Conservation (phyloP, 1,139 yeast species). For the Candida neerlandica region DNA sequence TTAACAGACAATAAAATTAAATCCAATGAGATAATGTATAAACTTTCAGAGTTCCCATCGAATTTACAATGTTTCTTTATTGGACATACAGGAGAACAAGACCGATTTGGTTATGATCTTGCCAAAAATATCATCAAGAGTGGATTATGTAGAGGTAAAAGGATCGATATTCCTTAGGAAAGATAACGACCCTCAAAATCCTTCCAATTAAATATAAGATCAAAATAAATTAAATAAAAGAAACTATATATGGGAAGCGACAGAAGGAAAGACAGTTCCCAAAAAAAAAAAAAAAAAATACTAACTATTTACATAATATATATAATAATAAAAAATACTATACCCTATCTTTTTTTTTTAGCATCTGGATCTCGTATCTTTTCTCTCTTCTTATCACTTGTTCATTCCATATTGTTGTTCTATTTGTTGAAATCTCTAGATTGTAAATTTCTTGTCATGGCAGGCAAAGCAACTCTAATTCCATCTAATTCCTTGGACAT, state of each 20-base stretch:
- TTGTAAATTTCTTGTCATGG: conserved; percentile 94
- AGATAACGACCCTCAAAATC: too few species aligned
- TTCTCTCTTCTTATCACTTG: neutral
- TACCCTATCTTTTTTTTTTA: neutral
- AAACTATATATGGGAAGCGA: neutral
- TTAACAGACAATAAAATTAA: conserved; percentile 21
- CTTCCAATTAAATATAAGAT: neutral
- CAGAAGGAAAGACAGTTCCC: neutral
- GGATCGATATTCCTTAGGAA: conserved; percentile 20
- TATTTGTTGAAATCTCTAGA: conserved; percentile 59
- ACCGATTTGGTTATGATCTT: conserved; percentile 27
- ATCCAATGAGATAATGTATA: conserved; percentile 8
- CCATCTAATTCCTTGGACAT: conserved; percentile 94
- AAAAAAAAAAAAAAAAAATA: neutral
- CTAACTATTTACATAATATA: neutral
- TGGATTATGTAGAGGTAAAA: conserved; percentile 21
- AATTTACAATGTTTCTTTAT: conserved; percentile 20
- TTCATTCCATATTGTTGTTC: neutral
- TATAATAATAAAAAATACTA: too few species aligned
- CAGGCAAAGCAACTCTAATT: conserved; percentile 91
- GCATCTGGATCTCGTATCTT: neutral
- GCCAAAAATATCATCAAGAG: conserved; percentile 20
- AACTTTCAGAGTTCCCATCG: conserved; percentile 15
- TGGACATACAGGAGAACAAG: conserved; percentile 24
- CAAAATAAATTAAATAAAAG: neutral